A percentile compares a stretch with the other conserved stretches of the same genome.
Conservation (phyloP, 2,329 filamentous ascomycete species). For the Fusarium oligoseptatum region DNA sequence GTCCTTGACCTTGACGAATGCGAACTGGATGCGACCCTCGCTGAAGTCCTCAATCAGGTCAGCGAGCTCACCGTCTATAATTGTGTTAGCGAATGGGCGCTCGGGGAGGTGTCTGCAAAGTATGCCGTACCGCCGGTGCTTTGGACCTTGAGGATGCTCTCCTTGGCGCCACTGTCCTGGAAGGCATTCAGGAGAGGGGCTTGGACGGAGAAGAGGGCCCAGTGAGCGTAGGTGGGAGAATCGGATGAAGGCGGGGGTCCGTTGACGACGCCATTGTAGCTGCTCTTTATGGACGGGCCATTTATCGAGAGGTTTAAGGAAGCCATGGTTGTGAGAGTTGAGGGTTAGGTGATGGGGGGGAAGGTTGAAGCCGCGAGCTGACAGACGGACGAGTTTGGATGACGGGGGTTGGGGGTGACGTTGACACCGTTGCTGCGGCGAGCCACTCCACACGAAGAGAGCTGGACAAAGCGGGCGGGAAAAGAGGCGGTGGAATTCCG, state of each 20-base stretch:
- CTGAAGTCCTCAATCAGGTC: constrained; percentile 97
- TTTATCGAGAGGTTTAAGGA: constrained; percentile 85
- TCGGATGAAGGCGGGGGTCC: constrained; percentile 63
- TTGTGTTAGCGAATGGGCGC: constrained; percentile 34
- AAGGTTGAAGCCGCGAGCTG: constrained; percentile 41
- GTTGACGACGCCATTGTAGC: constrained; percentile 73
- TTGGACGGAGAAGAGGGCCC: constrained; percentile 94
- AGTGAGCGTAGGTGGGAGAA: constrained; percentile 89
- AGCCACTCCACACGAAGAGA: constrained; percentile 45
- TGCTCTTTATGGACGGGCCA: constrained; percentile 86
- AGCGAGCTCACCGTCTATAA: constrained; percentile 85
- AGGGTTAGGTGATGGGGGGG: constrained; percentile 30
- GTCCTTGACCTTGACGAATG: constrained; percentile 96
- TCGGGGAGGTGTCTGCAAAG: not conserved
- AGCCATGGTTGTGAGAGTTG: constrained; percentile 69
- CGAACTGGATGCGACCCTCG: constrained; percentile 96
- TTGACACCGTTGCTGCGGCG: constrained; percentile 48
- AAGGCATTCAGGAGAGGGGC: constrained; percentile 94
- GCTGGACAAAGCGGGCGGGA: constrained; percentile 12
- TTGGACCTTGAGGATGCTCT: constrained; percentile 96
- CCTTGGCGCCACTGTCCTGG: constrained; percentile 86
- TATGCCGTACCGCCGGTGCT: constrained; percentile 79
- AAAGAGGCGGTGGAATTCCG: constrained; percentile 26
- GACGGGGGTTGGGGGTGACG: constrained; percentile 44
- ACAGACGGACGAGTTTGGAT: constrained; percentile 31